Base-by-base conservation (phyloP, 2,329 filamentous ascomycete genomes). In the Didymella segeticola region DNA sequence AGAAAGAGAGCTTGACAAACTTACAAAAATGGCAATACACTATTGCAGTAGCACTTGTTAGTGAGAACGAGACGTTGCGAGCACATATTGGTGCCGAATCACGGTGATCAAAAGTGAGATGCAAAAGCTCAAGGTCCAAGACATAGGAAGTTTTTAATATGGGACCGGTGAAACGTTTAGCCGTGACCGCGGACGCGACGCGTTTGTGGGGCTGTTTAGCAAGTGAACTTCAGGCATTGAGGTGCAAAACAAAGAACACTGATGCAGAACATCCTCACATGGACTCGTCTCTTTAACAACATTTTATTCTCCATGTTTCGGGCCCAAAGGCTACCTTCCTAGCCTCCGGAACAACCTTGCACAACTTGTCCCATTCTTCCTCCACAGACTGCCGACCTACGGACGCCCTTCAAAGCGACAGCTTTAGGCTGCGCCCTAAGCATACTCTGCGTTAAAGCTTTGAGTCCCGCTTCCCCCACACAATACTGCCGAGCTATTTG, bases 401-500 rank as follows among this genome's bases (percentile, higher is more conserved):
- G n/a, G n/a, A n/a, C n/a, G 23, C 65, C 64, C 27, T 64, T 57
- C 20, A 73, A 54, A 9, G 73, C 66, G 11, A 67, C 60, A 15
- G 72, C 60, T 22, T 69, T 63, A 15, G 70, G 71, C 46, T 63
- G 58, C 12, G 70, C 66, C 59, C 71, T 71, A 23, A 73, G 50
- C 11, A 48, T 56, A 3, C 72, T 71, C 23, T 64, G 62, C 52
- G 68, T 66, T 51, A 75, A 43, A 7, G 69, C 69, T 38, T 68
- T 60, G 0, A 68, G 69, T 4, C 59, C 60, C 65, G 74, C 45
- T 68, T 64, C n/a, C 47, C 62, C 70, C 70, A 75, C 2, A 74
- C 57, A 17, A 57, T 57, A 6, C 70, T 68, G 27, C 70, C 69
- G 0, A 70, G 60, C 48, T 68, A 66, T 53, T 69, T 54, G 34